phyloP scores from a whole-genome alignment of 2,329 filamentous ascomycete genomes.

The Pezicula carpinea region DNA sequence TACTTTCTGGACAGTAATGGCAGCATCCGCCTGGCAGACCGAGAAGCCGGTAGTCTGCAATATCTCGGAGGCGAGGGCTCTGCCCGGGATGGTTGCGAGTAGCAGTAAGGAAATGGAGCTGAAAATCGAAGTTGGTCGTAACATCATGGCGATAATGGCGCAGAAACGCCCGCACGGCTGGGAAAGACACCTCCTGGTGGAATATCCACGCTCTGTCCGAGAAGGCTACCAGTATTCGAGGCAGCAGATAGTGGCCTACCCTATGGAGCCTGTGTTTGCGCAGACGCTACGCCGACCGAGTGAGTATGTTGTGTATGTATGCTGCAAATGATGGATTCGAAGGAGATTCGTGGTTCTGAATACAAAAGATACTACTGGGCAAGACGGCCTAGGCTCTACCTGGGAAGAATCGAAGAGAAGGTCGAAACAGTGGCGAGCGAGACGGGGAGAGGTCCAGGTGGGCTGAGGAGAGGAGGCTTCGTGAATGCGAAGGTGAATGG shows the following conservation, averaged over 20 bases:
- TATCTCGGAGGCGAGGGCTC: slow-evolving; percentile 61
- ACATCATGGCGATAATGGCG: slow-evolving; percentile 18
- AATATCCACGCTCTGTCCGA: not conserved
- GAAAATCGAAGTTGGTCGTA: slow-evolving; percentile 21
- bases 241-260: not conserved
- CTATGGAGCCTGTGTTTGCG: not conserved
- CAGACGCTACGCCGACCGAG: not conserved
- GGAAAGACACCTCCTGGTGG: slow-evolving; percentile 2
- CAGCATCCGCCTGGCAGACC: slow-evolving; percentile 57
- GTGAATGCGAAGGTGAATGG: not conserved
- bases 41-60: slow-evolving; percentile 78
- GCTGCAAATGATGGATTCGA: slow-evolving; percentile 1
- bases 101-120: slow-evolving; percentile 24
- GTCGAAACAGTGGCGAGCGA: not conserved
- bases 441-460: not conserved
- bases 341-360: slow-evolving; percentile 2
- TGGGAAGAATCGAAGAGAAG: slow-evolving; percentile 39
- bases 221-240: not conserved
- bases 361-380: slow-evolving; percentile 7
- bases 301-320: not conserved
- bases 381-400: slow-evolving; percentile 55
- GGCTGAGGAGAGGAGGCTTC: not conserved
- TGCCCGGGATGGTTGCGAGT: slow-evolving; percentile 23
- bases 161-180: slow-evolving; percentile 2
- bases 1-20: slow-evolving; percentile 67